Evolutionary conservation across 2,329 filamentous ascomycete genomes (phyloP), one percentile per base, ranked within the genome.

Genomic region (Xylariaceae sp.): DNA sequence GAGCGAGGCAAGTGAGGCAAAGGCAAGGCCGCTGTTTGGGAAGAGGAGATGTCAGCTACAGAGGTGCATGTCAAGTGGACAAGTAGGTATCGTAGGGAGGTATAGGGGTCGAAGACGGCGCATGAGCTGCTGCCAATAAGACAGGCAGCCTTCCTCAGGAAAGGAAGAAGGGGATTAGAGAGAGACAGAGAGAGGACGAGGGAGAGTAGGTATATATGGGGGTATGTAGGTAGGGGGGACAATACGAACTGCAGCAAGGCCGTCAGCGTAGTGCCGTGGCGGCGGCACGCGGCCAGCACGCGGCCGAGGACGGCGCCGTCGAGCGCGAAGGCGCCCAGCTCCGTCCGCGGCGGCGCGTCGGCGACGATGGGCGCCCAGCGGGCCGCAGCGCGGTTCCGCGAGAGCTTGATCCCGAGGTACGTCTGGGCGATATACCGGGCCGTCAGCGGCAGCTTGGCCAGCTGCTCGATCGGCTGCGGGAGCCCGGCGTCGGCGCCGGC

Each of bases 391-490:
- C 15, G 13, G 6, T 26, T 34, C 15, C 34, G 18, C 32, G 10
- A 11, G 10, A 19, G 27, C 2, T 45, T 31, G 13, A 41, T 34
- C 3, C 19, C 32, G 11, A 42, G 45, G 9, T 31, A 19, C 5
- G 36, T 30, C 28, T 40, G 42, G 5, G 19, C 11, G 29, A 31
- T 19, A 39, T 38, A 25, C 34, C 34, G 27, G 35, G 39, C 5
- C 36, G 25, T 32, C 35, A 50, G 8, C 6, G 42, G 26, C 30
- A 38, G 34, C 19, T 27, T 42, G 36, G 12, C 44, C 27, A 44
- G 14, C 30, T 25, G 35, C 39, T 56, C 53, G 29, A 53, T 47
- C 32, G 53, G 50, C 19, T 34, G 39, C 37, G 53, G 51, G 36
- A 54, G 49, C n/a, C n/a, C n/a, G n/a, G n/a, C n/a, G n/a, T n/a